A percentile compares a stretch with the other conserved stretches of the same genome.
Conservation (phyloP, 2,329 filamentous ascomycete genomes). For the Penicillium concentricum region DNA sequence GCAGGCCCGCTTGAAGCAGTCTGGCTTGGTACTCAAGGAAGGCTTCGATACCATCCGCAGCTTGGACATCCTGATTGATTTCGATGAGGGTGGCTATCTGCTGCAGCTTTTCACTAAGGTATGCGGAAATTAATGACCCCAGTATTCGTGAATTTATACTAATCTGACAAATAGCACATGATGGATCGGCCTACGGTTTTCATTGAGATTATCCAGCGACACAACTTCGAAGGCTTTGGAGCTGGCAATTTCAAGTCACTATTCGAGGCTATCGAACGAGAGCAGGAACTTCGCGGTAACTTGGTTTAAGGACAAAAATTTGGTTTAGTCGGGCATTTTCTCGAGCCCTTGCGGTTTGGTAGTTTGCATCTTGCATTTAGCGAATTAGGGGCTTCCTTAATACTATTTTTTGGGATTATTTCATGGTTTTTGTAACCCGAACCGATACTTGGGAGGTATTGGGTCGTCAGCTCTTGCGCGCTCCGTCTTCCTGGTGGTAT, state of each 20-base stretch:
- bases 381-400: background rate
- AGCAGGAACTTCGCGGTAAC: conserved; percentile 84
- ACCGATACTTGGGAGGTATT: background rate
- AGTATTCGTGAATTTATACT: background rate
- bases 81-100: conserved; percentile 88
- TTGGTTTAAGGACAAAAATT: conserved; percentile 44
- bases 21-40: conserved; percentile 64
- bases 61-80: conserved; percentile 89
- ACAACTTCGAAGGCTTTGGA: conserved; percentile 87
- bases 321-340: background rate
- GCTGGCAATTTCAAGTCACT: conserved; percentile 94
- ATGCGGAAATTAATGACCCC: conserved; percentile 10
- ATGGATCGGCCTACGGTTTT: conserved; percentile 96
- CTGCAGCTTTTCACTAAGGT: conserved; percentile 71
- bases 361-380: background rate
- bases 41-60: conserved; percentile 74
- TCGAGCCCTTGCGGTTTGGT: background rate
- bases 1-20: conserved; percentile 66
- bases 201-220: conserved; percentile 91
- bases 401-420: background rate
- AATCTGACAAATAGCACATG: conserved; percentile 57
- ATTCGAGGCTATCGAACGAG: conserved; percentile 92
- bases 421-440: background rate
- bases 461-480: background rate
- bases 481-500: background rate